Conservation (phyloP, 208 protist species). For the Crithidia acanthocephali region DNA sequence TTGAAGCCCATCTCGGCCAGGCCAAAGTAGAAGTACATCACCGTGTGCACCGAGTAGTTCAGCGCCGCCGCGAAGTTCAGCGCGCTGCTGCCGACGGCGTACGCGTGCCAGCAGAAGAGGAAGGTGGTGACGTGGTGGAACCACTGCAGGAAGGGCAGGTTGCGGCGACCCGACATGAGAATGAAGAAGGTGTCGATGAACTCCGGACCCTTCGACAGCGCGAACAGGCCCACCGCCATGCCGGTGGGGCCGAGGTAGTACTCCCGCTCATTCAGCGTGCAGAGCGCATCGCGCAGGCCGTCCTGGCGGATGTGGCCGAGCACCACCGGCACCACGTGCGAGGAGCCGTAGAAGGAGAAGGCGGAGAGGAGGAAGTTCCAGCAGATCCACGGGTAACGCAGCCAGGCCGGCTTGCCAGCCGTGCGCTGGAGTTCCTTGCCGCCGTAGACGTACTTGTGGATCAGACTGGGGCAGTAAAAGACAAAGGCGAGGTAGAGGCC, state of each 20-base stretch:
- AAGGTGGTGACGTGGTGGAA: constrained; percentile 92
- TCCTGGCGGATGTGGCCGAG: constrained; percentile 17
- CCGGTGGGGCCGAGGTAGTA: constrained; percentile 49
- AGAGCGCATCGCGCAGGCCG: constrained; percentile 47
- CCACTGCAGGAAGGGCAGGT: constrained; percentile 82
- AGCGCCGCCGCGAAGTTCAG: constrained; percentile 70
- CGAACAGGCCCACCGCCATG: constrained; percentile 63
- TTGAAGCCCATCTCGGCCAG: constrained; percentile 60
- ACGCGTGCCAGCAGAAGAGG: constrained; percentile 88
- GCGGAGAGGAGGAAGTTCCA: constrained; percentile 83
- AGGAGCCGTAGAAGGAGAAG: constrained; percentile 71
- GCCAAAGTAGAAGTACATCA: constrained; percentile 96
- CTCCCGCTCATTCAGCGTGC: constrained; percentile 38
- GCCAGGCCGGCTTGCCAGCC: constrained; percentile 15
- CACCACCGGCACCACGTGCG: constrained; percentile 37
- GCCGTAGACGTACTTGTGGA: constrained; percentile 28
- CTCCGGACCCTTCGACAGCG: constrained; percentile 69
- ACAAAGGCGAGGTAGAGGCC: constrained; percentile 39
- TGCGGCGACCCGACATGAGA: constrained; percentile 55
- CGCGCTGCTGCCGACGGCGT: constrained; percentile 37
- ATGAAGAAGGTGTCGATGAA: constrained; percentile 76
- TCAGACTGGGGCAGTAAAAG: constrained; percentile 29
- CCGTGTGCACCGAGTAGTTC: constrained; percentile 92
- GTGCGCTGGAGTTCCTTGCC: not conserved
- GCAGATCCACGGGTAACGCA: constrained; percentile 44